Evolutionary conservation across 805 yeast genomes (phyloP).

Genomic region (Schwanniomyces vanrijiae): DNA sequence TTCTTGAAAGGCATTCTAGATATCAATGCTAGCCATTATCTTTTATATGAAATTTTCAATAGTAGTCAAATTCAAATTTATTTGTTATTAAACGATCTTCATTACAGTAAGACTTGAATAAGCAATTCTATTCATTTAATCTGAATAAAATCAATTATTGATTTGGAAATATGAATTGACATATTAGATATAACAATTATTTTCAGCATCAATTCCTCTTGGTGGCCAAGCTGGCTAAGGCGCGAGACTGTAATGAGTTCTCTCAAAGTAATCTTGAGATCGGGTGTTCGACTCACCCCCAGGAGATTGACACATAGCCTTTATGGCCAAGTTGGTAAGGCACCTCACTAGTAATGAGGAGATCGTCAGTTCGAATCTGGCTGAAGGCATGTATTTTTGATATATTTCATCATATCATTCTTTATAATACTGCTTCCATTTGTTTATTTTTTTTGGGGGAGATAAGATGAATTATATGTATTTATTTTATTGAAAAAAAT

Average conservation of each 20-base stretch:
- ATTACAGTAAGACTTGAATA: too few relatives aligned
- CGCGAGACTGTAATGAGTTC: constrained; percentile 47
- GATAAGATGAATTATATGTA: neutral
- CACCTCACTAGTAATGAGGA: constrained; percentile 36
- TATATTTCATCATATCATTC: too few relatives aligned
- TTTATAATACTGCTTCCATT: neutral
- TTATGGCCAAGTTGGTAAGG: constrained; percentile 37
- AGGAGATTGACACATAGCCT: constrained; percentile 38
- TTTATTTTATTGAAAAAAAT: neutral
- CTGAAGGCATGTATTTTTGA: constrained; percentile 22
- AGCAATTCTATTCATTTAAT: too few relatives aligned
- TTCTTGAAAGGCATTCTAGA: too few relatives aligned
- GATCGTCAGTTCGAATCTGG: constrained; percentile 32
- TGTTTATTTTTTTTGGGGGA: too few relatives aligned
- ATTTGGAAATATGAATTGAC: neutral
- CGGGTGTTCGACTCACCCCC: constrained; percentile 53
- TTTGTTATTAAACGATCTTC: too few relatives aligned
- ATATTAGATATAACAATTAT: too few relatives aligned
- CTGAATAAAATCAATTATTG: too few relatives aligned
- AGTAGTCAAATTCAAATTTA: too few relatives aligned
- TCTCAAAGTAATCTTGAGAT: constrained; percentile 44
- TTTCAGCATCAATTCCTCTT: constrained; percentile 23
- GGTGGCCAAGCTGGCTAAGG: constrained; percentile 53
- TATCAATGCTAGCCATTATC: too few relatives aligned
- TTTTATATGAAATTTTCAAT: too few relatives aligned